Evolutionary conservation across 805 yeast genomes (phyloP).

Genomic region (Ogataea ramenticola): DNA sequence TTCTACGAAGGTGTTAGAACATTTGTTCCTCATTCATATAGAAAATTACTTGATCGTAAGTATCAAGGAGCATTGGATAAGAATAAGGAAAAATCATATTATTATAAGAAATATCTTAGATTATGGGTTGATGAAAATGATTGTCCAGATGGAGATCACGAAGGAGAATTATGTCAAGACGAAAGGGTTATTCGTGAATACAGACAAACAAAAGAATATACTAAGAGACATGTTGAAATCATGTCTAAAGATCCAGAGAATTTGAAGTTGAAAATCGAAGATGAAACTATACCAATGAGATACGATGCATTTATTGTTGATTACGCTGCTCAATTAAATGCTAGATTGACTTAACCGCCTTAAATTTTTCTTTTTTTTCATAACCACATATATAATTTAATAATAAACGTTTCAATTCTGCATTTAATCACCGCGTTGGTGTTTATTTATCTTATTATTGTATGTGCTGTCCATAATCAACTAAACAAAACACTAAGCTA

Average conservation of each 20-base stretch:
- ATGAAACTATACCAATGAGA: conserved; percentile 20
- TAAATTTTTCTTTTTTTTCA: too few species aligned
- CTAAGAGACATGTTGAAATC: conserved; percentile 16
- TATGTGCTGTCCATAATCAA: too few species aligned
- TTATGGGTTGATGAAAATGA: conserved; percentile 41
- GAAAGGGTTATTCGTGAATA: conserved; percentile 24
- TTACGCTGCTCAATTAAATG: conserved; percentile 15
- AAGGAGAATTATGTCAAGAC: conserved; percentile 24
- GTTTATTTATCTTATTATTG: too few species aligned
- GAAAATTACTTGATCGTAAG: conserved; percentile 38
- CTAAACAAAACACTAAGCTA: too few species aligned
- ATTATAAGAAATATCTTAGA: conserved; percentile 44
- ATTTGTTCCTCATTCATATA: conserved; percentile 41
- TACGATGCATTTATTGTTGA: conserved; percentile 19
- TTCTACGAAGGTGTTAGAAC: conserved; percentile 49
- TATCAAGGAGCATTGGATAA: conserved; percentile 32
- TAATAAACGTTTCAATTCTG: too few species aligned
- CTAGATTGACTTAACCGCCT: conserved; percentile 9
- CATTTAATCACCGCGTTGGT: too few species aligned
- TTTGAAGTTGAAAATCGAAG: conserved; percentile 9
- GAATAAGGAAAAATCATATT: conserved; percentile 32
- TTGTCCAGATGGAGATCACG: conserved; percentile 19
- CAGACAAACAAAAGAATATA: conserved; percentile 22
- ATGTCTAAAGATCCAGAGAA: conserved; percentile 1
- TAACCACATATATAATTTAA: too few species aligned